Conservation (phyloP, 164 flowering plant genomes). For the Liquidambar formosana region DNA sequence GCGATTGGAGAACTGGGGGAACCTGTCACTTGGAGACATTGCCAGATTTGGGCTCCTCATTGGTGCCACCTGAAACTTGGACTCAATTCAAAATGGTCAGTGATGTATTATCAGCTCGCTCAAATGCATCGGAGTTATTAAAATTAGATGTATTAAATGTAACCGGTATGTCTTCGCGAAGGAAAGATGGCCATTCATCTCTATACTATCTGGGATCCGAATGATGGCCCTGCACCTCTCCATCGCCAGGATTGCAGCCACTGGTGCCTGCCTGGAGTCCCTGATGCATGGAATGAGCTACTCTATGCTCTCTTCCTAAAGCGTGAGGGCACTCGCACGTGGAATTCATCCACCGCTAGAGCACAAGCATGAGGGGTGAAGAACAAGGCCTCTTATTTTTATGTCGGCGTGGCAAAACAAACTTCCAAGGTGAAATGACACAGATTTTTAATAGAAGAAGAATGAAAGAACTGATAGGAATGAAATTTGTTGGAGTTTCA, state of each 20-base stretch:
- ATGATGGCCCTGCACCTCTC: conserved; percentile 46
- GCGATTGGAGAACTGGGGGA: conserved; percentile 86
- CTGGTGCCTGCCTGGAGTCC: conserved; percentile 98
- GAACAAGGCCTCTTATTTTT: neutral
- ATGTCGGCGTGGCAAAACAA: no score
- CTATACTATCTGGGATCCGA: conserved; percentile 61
- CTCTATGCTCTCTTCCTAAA: conserved; percentile 65
- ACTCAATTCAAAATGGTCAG: conserved; percentile 33
- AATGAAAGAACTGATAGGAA: neutral
- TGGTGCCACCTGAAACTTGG: conserved; percentile 47
- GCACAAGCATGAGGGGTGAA: conserved; percentile 16
- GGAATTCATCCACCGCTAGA: conserved; percentile 28
- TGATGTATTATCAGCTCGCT: conserved; percentile 34
- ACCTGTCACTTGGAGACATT: conserved; percentile 76
- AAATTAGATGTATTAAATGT: conserved; percentile 52
- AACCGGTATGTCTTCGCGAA: conserved; percentile 60
- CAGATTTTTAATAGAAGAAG: neutral
- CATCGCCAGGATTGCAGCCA: conserved; percentile 97
- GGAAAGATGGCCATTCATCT: conserved; percentile 93
- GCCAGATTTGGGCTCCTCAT: conserved; percentile 64
- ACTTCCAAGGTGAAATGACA: no score
- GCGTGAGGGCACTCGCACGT: conserved; percentile 20
- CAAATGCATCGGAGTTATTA: conserved; percentile 24
- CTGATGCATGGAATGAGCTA: conserved; percentile 88
- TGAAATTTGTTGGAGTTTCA: neutral